A percentile compares a stretch with the other conserved stretches of the same genome.
These are phyloP conservation scores for Ehretia macrophylla DNA, from an alignment of 257 asterid genomes.

Conservation along the genomic window DNA sequence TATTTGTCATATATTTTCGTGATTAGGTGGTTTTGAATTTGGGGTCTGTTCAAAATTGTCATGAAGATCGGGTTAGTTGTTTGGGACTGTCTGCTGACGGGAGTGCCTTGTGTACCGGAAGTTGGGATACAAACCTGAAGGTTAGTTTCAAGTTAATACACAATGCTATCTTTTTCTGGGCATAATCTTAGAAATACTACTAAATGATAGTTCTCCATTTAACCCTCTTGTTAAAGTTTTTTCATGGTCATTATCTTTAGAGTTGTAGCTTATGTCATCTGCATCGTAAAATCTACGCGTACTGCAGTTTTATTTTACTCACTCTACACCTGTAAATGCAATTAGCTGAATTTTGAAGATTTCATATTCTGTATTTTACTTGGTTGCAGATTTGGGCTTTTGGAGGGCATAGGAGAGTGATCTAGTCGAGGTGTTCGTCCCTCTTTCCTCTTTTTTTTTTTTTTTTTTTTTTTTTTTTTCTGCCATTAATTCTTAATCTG, in stretches of 20 bases:
- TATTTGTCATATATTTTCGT: slow-evolving; percentile 4
- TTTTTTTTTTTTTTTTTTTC: neutral
- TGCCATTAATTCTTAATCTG: slow-evolving; percentile 10
- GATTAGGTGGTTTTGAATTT: slow-evolving; percentile 74
- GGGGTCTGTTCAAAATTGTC: slow-evolving; percentile 90
- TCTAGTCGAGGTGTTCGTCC: slow-evolving; percentile 30
- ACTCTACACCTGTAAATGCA: neutral
- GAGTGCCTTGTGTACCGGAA: slow-evolving; percentile 96
- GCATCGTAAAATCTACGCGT: too few species aligned
- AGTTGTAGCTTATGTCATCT: too few species aligned
- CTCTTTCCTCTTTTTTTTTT: too few species aligned
- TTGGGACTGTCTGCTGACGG: slow-evolving; percentile 95
- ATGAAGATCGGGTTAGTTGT: slow-evolving; percentile 70
- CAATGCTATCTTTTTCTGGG: too few species aligned
- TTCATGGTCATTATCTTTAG: neutral
- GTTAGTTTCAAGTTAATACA: slow-evolving; percentile 35
- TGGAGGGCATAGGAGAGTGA: slow-evolving; percentile 88
- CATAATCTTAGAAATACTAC: too few species aligned
- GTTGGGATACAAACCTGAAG: slow-evolving; percentile 92
- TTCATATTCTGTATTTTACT: neutral
- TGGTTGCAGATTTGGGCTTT: slow-evolving; percentile 92
- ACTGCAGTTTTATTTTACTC: too few species aligned
- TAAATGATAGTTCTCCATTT: too few species aligned
- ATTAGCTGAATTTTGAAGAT: neutral
- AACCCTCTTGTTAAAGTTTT: neutral